Evolutionary conservation across 2,329 filamentous ascomycete species (phyloP).

Genomic region (Cordyceps tenuipes): DNA sequence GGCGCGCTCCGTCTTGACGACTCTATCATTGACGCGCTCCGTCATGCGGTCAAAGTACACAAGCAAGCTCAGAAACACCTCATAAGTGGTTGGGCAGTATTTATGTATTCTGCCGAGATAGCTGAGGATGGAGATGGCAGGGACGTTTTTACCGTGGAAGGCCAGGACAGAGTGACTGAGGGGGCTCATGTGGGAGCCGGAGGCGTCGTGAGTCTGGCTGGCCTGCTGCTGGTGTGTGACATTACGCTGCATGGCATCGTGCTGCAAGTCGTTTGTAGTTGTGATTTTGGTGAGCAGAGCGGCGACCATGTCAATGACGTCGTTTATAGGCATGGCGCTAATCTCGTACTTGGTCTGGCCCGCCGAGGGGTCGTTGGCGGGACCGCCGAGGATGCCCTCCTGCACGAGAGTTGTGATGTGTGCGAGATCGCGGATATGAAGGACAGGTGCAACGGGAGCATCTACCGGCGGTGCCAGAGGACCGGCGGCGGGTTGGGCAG

Average conservation of each 20-base stretch:
- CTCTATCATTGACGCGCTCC: constrained; percentile 79
- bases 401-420: constrained; percentile 86
- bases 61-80: constrained; percentile 89
- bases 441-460: constrained; percentile 37
- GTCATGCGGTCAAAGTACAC: constrained; percentile 99
- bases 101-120: constrained; percentile 96
- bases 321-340: constrained; percentile 91
- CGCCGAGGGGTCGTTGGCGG: not conserved
- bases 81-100: constrained; percentile 97
- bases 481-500: constrained; percentile 17
- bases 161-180: constrained; percentile 66
- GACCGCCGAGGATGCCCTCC: constrained; percentile 59
- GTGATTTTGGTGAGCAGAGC: constrained; percentile 95
- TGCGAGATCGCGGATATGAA: constrained; percentile 79
- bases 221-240: constrained; percentile 51
- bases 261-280: constrained; percentile 88
- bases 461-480: constrained; percentile 17
- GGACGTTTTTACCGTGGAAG: constrained; percentile 97
- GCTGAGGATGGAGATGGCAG: constrained; percentile 92
- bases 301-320: constrained; percentile 98
- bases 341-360: constrained; percentile 73
- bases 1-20: constrained; percentile 59
- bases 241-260: constrained; percentile 78
- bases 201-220: constrained; percentile 34
- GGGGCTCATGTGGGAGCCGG: constrained; percentile 53